A percentile compares a stretch with the other conserved stretches of the same genome.
Evolutionary conservation across 2,329 filamentous ascomycete genomes (phyloP).

Genomic region (Cercospora sp.): DNA sequence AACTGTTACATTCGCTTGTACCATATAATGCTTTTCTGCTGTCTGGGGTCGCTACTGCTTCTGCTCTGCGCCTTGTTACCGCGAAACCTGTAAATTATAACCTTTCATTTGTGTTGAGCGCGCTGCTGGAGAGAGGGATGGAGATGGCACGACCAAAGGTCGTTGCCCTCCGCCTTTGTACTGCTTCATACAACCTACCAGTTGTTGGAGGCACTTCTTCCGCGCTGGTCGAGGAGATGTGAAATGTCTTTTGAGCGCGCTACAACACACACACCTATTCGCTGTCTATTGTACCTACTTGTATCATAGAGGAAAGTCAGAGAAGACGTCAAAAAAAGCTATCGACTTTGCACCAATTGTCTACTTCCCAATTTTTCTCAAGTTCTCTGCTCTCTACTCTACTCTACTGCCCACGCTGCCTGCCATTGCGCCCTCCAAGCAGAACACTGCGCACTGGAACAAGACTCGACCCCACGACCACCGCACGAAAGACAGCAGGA

Average conservation of each 20-base stretch:
- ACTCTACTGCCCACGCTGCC: too few species aligned
- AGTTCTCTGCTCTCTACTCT: too few species aligned
- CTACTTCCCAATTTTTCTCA: too few species aligned
- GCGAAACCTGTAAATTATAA: slow-evolving; percentile 3
- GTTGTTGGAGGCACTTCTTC: neutral
- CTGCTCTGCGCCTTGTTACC: neutral
- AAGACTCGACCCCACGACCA: too few species aligned
- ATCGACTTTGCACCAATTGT: too few species aligned
- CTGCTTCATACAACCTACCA: neutral
- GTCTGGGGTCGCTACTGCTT: neutral
- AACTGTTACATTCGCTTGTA: slow-evolving; percentile 11
- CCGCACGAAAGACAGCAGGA: too few species aligned
- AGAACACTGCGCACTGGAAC: too few species aligned
- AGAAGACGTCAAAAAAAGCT: neutral
- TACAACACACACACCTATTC: neutral
- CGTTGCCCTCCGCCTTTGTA: neutral
- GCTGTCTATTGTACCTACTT: neutral
- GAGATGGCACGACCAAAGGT: neutral
- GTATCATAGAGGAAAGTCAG: neutral
- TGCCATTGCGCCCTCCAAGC: too few species aligned
- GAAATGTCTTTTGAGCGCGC: neutral
- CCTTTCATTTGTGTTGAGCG: neutral
- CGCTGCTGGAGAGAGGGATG: neutral
- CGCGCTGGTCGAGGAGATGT: neutral
- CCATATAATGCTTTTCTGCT: slow-evolving; percentile 13